Evolutionary conservation across 1,284 basidiomycete genomes (phyloP), one percentile per base, ranked within the genome.

Genomic region (Thelephora terrestris): DNA sequence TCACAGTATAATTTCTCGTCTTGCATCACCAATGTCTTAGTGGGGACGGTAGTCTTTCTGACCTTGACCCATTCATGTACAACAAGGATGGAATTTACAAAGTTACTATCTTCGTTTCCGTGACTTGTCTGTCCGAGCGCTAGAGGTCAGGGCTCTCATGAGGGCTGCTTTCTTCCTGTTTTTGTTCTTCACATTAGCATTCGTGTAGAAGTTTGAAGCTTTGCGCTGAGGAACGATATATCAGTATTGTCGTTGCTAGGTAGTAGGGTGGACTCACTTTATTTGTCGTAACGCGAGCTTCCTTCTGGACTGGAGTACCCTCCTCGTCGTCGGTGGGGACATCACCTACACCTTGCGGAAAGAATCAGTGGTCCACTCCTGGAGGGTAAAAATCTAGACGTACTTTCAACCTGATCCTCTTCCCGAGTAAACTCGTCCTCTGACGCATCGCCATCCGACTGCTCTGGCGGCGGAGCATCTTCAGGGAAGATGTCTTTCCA

Each of bases 121-220:
- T 12, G 29, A 32, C 14, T 14, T 14, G 14, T 14, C 29, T 32
- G 29, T 32, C 29, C 29, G 29, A 14, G 12, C 29, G 14, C 39
- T 6, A 12, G 39, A 42, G 10, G 6, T 42, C 5, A 42, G 17
- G 3, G 39, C 39, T 42, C 25, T 78, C 64, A 83, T 66, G 45
- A 82, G 56, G 17, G 74, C 71, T 16, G 76, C 72, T 57, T 82
- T 84, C 45, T 67, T 65, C 35, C 85, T 76, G 53, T 78, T 92
- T 63, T 85, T 89, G 69, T 92, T 93, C 72, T 94, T 93, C 60
- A 93, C 90, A 59, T 93, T 93, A 2, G 86, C 78, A 43, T 63
- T 74, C 6, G 85, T 81, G 70, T 91, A 97, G 73, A 93, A 99
- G 71, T 98, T 98, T 51, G 78, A 76, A 16, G 90, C 81, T 68